These are phyloP conservation scores for Testicularia cyperi DNA, from an alignment of 1,284 basidiomycete species.

Conservation along the genomic window DNA sequence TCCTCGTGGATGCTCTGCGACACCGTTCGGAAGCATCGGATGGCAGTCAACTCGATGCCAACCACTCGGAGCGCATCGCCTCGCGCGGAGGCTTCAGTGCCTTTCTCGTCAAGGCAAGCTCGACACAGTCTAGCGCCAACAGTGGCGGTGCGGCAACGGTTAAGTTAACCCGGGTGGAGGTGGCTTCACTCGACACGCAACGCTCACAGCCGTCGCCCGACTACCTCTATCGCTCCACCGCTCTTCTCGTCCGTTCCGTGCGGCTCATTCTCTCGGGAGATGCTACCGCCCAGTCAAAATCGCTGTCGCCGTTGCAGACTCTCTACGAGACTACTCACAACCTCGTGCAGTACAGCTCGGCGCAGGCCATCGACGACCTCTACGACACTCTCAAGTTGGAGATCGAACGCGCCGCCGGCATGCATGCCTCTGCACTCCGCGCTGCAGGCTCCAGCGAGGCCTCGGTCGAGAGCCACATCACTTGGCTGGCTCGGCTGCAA, in stretches of 20 bases:
- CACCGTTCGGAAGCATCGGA: too few species aligned
- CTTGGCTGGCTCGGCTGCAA: slow-evolving; percentile 36
- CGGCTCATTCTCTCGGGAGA: slow-evolving; percentile 15
- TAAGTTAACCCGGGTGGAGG: slow-evolving; percentile 4
- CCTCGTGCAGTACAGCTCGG: slow-evolving; percentile 9
- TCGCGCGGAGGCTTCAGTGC: slow-evolving; percentile 20
- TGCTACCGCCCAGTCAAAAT: neutral
- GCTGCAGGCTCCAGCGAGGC: slow-evolving; percentile 17
- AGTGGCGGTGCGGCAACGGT: neutral
- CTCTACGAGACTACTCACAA: slow-evolving; percentile 29
- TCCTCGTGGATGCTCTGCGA: slow-evolving; percentile 22
- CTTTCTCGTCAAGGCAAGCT: slow-evolving; percentile 15
- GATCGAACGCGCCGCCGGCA: slow-evolving; percentile 40
- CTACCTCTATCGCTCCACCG: slow-evolving; percentile 18
- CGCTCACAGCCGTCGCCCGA: slow-evolving; percentile 13
- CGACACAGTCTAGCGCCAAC: neutral
- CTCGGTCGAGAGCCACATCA: slow-evolving; percentile 7
- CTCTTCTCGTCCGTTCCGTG: slow-evolving; percentile 24
- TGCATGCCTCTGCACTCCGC: slow-evolving; percentile 15
- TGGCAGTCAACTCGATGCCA: too few species aligned
- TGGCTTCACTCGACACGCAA: slow-evolving; percentile 11
- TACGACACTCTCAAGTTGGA: slow-evolving; percentile 51
- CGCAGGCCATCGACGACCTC: slow-evolving; percentile 13
- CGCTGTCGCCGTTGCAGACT: slow-evolving; percentile 14
- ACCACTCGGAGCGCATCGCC: neutral